A percentile compares a stretch with the other conserved stretches of the same genome.
These are phyloP conservation scores for Drosera capensis DNA, from an alignment of 148 eudicot genomes.

Conservation along the genomic window DNA sequence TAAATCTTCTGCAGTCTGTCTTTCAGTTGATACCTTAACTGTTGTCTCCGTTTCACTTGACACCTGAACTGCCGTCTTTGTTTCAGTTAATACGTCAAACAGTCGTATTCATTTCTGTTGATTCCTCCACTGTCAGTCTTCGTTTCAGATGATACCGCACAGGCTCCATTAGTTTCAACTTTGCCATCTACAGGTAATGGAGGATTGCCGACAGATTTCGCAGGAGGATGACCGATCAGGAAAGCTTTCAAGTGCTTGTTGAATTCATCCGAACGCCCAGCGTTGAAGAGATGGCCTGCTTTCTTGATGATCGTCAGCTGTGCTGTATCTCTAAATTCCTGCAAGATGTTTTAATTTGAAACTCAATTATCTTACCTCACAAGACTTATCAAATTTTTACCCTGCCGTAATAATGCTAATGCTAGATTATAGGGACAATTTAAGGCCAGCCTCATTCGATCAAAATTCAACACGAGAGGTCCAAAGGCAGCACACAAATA, in stretches of 20 bases:
- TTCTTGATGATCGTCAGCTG: constrained; percentile 43
- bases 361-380: not conserved
- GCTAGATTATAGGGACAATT: not conserved
- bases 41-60: no score
- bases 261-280: constrained; percentile 56
- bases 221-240: constrained; percentile 15
- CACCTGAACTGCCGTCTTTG: no score
- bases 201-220: not conserved
- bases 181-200: not conserved
- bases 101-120: no score
- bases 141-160: no score
- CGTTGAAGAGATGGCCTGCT: constrained; percentile 49
- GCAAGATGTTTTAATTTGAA: constrained; percentile 4
- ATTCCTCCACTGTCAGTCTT: no score
- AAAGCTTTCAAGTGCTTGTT: constrained; percentile 38
- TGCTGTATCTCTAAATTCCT: constrained; percentile 67
- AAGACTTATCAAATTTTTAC: no score
- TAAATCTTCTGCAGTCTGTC: no score
- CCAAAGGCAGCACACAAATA: no score
- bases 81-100: no score
- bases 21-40: no score
- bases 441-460: no score
- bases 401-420: not conserved
- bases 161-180: not conserved
- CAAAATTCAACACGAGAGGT: no score